phyloP scores from a whole-genome alignment of 139 green algal genomes.

The Closterium sp. region DNA sequence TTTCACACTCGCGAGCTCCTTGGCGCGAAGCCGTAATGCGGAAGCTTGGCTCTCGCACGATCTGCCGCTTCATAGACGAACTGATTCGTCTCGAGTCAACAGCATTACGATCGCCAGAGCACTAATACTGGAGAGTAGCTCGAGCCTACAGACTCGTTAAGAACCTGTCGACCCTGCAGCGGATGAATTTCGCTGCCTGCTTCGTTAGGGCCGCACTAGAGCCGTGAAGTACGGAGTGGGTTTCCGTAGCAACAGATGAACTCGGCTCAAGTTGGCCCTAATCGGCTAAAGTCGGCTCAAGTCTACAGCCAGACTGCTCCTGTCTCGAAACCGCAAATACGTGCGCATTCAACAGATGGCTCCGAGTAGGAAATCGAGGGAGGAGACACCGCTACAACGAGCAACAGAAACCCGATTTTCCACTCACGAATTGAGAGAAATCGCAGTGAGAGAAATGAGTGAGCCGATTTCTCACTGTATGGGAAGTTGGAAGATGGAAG shows the following conservation, averaged over 20 bases:
- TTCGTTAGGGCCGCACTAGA: background rate
- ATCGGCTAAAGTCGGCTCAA: background rate
- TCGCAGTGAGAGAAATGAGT: background rate
- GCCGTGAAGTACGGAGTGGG: background rate
- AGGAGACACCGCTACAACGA: too few relatives aligned
- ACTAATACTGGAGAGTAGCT: background rate
- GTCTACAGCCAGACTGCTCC: background rate
- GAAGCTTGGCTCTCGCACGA: too few relatives aligned
- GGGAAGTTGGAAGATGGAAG: background rate
- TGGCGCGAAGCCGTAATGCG: too few relatives aligned
- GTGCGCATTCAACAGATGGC: too few relatives aligned
- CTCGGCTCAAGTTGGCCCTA: background rate
- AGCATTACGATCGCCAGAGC: background rate
- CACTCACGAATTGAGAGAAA: too few relatives aligned
- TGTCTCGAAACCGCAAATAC: background rate
- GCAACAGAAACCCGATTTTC: background rate
- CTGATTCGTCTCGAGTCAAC: too few relatives aligned
- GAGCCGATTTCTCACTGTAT: background rate
- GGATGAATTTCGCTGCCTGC: background rate
- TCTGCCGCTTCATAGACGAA: too few relatives aligned
- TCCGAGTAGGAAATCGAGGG: too few relatives aligned
- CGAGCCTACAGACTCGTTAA: background rate
- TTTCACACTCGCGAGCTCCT: too few relatives aligned
- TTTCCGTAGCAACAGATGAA: background rate
- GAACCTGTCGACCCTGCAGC: background rate